Evolutionary conservation across 306 rosid genomes (phyloP), one percentile per base, ranked within the genome.

Genomic region (Sophora flavescens): DNA sequence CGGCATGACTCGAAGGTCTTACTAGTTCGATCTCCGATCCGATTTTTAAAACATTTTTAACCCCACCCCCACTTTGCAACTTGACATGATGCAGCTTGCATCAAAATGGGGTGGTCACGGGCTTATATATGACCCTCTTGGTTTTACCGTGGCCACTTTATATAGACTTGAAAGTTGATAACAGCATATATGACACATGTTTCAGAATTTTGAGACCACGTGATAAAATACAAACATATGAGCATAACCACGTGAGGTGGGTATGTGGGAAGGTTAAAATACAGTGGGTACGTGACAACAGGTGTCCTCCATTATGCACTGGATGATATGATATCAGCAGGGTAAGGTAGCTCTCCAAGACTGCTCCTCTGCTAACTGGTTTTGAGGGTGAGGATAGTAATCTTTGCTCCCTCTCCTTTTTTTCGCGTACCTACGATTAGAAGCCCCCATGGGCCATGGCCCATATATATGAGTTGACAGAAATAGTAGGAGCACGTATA

Each of bases 51-150:
- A n/a, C n/a, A n/a, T n/a, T n/a, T n/a, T n/a, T 81, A 3, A 30
- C 32, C 90, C 87, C 87, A 81, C 89, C 42, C 10, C 51, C 8
- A 1, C 47, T 11, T 42, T 48, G 54, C 81, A 74, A 74, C 67
- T 81, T 44, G 85, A 42, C 72, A 4, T 45, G 1, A 1, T 1
- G 56, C 56, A 30, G 18, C 26, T 61, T 63, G 74, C 85, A 81
- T 16, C 83, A 58, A 69, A 62, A 70, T 67, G 71, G 81, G 83
- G 70, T 82, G 22, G 22, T 22, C 82, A 85, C 83, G 35, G 56
- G 58, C 45, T 76, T 80, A 58, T 22, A 22, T 22, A 22, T 17
- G 50, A 56, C 63, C 15, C 41, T 28, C 15, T 3, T 36, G 4
- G 12, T 66, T 52, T 64, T 72, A 72, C 79, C 45, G 33, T 79